Base-by-base conservation (phyloP, 192 early-diverging fungal species). In the Funneliformis geosporum region DNA sequence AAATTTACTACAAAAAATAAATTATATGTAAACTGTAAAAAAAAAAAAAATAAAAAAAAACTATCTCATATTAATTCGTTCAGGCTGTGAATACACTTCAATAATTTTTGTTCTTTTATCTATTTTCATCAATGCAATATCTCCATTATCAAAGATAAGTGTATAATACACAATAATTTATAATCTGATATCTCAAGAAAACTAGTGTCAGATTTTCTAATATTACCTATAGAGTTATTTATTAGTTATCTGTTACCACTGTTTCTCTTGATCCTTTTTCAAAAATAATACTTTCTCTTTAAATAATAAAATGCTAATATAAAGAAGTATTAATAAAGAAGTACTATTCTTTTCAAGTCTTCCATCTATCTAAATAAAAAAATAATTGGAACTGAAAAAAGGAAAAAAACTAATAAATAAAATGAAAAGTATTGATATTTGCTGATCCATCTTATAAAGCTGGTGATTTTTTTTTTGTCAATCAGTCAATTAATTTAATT, bases 111-210 rank as follows among this genome's bases (percentile, higher is more conserved):
- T 84, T 1, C 82, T 85, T 14, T 83, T 76, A 77, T 94, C 87
- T 1, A 89, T 88, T 78, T 89, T 86, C 18, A 93, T 88, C 16
- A 94, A 75, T 8, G 86, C 61, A 38, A 92, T 80, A 4, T 88
- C 86, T 8, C 92, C 95, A 66, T 87, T 85, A 68, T 88, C 89
- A 73, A 90, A 85, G 18, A 92, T 78, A 1, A 99, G 81, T 8
- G 90, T 89, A 82, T 97, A 96, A 72, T 89, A 90, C 0, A 97
- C 89, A 18, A 86, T 84, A 94, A 91, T 8, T 80, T 83, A 81
- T 92, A 90, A 8, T 85, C 82, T 67, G 78, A 79, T 1, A 76
- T 82, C 47, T 81, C 85, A 76, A 77, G 62, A 50, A 66, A 64
- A 82, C 72, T 79, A 9, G 55, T 79, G n/a, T 61, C 75, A 62